phyloP scores from a whole-genome alignment of 2,329 filamentous ascomycete species.

The Arachnopeziza araneosa region DNA sequence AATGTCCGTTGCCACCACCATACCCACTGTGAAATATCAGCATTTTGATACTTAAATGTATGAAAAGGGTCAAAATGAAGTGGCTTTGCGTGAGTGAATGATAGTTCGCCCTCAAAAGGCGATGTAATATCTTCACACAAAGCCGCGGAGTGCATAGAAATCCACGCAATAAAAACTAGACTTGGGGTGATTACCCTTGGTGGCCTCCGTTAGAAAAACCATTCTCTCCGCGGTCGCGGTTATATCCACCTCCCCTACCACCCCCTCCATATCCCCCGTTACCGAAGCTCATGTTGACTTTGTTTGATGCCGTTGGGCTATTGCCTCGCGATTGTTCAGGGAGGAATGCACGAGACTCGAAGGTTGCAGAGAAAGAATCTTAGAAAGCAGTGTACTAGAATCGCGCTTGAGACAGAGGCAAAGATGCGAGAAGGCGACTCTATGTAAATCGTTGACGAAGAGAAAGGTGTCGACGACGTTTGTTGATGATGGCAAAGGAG shows the following conservation, averaged over 20 bases:
- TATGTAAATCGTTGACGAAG: not conserved
- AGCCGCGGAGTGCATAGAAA: slow-evolving; percentile 22
- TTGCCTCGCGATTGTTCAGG: not conserved
- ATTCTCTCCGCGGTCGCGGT: slow-evolving; percentile 38
- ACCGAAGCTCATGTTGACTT: not conserved
- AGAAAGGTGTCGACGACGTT: not conserved
- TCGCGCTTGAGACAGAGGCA: not conserved
- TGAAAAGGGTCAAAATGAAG: slow-evolving; percentile 16
- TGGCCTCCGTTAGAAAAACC: slow-evolving; percentile 45
- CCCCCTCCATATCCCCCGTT: too few relatives aligned
- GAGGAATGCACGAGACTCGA: not conserved
- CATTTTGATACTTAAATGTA: slow-evolving; percentile 9
- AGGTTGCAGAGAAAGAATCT: not conserved
- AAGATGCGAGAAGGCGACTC: not conserved
- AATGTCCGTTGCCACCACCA: slow-evolving; percentile 29
- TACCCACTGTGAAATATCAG: slow-evolving; percentile 42
- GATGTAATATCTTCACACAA: slow-evolving; percentile 27
- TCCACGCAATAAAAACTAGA: slow-evolving; percentile 32
- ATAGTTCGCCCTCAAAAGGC: slow-evolving; percentile 12
- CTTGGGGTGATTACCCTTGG: slow-evolving; percentile 40
- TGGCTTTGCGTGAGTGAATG: slow-evolving; percentile 13
- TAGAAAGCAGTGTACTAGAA: not conserved
- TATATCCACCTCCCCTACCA: slow-evolving; percentile 42
- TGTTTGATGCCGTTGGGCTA: not conserved
- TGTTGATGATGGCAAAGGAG: not conserved